Evolutionary conservation across 139 green algal genomes (phyloP).

Genomic region (Micractinium conductrix): DNA sequence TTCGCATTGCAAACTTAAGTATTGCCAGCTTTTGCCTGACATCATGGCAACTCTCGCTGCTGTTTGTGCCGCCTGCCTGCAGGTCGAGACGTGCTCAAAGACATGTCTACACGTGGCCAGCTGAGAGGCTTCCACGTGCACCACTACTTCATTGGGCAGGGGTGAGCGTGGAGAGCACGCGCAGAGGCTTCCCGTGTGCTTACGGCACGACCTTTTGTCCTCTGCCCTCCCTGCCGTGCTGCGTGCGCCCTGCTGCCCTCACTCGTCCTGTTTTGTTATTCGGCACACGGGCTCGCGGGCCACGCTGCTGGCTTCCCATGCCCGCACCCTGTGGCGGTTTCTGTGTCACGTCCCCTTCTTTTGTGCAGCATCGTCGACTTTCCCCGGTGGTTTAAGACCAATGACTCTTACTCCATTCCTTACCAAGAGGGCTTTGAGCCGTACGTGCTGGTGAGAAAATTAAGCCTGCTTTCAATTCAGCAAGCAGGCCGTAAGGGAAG

Average conservation of each 20-base stretch:
- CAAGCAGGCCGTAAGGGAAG: too few species aligned
- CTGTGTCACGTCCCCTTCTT: too few species aligned
- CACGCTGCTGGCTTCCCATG: too few species aligned
- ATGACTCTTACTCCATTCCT: slow-evolving; percentile 25
- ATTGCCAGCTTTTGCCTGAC: too few species aligned
- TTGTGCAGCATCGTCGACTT: slow-evolving; percentile 36
- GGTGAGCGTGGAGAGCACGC: neutral
- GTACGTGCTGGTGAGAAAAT: slow-evolving; percentile 54
- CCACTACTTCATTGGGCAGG: slow-evolving; percentile 35
- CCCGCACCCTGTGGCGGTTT: too few species aligned
- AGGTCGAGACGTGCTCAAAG: neutral
- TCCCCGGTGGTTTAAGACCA: slow-evolving; percentile 36
- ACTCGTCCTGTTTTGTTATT: too few species aligned
- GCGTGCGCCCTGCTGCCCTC: neutral
- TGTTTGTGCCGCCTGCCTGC: neutral
- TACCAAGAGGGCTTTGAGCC: slow-evolving; percentile 54
- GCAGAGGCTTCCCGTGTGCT: too few species aligned
- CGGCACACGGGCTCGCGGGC: too few species aligned
- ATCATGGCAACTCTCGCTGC: too few species aligned
- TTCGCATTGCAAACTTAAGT: too few species aligned
- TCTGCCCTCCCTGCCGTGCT: neutral
- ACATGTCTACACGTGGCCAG: slow-evolving; percentile 11
- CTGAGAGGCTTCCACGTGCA: slow-evolving; percentile 42
- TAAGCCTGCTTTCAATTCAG: too few species aligned
- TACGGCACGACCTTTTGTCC: too few species aligned